Percentiles rank a stretch among this genome's conserved stretches.
Evolutionary conservation across 768 basidiomycete genomes (phyloP).

Genomic region (Lactarius trivialis): DNA sequence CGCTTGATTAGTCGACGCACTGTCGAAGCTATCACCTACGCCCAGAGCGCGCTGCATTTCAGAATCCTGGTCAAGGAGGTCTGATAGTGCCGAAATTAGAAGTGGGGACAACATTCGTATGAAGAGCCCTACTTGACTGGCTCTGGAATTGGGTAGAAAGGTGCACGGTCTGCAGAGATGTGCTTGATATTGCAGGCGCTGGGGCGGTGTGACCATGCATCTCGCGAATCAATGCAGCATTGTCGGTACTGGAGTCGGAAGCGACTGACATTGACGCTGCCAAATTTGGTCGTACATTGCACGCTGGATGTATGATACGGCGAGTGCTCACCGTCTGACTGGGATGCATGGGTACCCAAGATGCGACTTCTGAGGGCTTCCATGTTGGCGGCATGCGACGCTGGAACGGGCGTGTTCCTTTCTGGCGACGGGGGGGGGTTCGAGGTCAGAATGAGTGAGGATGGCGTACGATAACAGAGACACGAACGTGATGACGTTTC

Average conservation of each 20-base stretch:
- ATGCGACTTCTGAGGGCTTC: conserved; percentile 18
- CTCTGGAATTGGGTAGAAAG: conserved; percentile 20
- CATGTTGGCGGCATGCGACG: conserved; percentile 18
- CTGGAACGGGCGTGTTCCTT: not conserved
- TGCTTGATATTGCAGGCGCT: conserved; percentile 1
- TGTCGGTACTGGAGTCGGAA: conserved; percentile 15
- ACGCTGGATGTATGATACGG: not conserved
- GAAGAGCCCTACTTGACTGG: conserved; percentile 14
- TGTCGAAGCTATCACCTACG: conserved; percentile 19
- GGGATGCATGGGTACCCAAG: conserved; percentile 1
- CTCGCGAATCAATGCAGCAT: conserved; percentile 14
- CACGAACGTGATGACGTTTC: conserved; percentile 20
- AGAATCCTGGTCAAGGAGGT: conserved; percentile 24
- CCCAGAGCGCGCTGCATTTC: conserved; percentile 24
- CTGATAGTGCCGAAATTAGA: conserved; percentile 1
- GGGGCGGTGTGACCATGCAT: conserved; percentile 1
- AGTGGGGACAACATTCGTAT: not conserved
- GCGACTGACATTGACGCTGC: conserved; percentile 14
- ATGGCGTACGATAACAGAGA: not conserved
- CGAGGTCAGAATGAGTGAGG: not conserved
- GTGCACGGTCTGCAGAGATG: conserved; percentile 20
- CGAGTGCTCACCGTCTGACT: conserved; percentile 5
- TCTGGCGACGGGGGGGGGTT: not conserved
- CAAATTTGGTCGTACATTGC: not conserved
- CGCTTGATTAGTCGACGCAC: conserved; percentile 12